Evolutionary conservation across 108 stramenopile species (phyloP), one percentile per base, ranked within the genome.

Genomic region (Nitzschia sp.): DNA sequence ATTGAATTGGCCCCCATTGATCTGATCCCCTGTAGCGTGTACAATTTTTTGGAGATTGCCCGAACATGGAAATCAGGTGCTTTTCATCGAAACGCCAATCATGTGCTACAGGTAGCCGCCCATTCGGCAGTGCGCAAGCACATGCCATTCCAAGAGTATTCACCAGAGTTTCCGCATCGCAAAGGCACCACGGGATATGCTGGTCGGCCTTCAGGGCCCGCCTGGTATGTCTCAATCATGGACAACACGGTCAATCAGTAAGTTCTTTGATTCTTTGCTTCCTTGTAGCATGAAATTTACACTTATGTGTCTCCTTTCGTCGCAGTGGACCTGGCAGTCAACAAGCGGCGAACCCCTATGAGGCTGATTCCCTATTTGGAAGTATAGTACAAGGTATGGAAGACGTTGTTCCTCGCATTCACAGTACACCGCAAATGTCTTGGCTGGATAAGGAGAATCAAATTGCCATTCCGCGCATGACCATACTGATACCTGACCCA

Each of bases 361-460:
- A 97, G 77, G 95, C 96, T 20, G 95, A 97, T 80, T 65, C 86
- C 60, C 78, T 84, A 52, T 95, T 97, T 67, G 96, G 93, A 19
- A 85, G 58, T 39, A 80, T 93, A 6, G 78, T 92, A 7, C 41
- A 82, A 61, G 87, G 87, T 11, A 73, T 88, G 70, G 77, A 85
- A 43, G 81, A 82, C 69, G 80, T 78, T 64, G 76, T 82, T 3
- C 75, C 53, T 9, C 69, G 85, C 12, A 83, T 90, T 65, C 83
- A 84, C 62, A 84, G 71, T 12, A 75, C 85, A 60, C 84, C 83
- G 0, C 76, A 79, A 38, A 43, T 65, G 2, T 84, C 70, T 57
- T 90, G 82, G 73, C 50, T 87, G 17, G 79, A 84, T 41, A 72
- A 79, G 38, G 56, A 72, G 8, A 78, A 87, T 19, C 74, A 80